Percentiles rank a stretch among this genome's conserved stretches.
Conservation (phyloP, 2,329 filamentous ascomycete species). For the Eutypa lata region DNA sequence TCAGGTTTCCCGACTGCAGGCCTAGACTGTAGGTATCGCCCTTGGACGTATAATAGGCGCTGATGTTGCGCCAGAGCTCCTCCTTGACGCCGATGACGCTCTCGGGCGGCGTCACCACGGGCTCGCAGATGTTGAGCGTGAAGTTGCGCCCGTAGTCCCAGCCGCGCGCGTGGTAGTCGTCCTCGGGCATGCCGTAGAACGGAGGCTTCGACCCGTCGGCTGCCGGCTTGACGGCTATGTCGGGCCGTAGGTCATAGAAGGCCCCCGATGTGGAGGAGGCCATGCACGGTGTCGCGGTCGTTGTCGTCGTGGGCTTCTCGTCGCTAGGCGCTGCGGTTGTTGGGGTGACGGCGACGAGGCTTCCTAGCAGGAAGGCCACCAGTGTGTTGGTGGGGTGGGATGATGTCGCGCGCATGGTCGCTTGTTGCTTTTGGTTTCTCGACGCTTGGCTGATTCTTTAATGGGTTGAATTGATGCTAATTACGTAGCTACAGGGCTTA, state of each 20-base stretch:
- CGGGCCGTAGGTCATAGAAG: conserved; percentile 58
- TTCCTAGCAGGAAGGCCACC: conserved; percentile 18
- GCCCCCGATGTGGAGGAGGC: conserved; percentile 54
- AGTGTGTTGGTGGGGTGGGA: neutral
- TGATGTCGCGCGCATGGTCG: no score
- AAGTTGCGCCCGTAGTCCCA: conserved; percentile 80
- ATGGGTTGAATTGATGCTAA: no score
- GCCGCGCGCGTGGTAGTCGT: conserved; percentile 63
- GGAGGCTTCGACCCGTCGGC: conserved; percentile 42
- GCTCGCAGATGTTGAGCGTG: conserved; percentile 76
- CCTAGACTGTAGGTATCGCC: conserved; percentile 73
- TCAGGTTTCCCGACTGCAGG: conserved; percentile 55
- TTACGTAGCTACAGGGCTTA: no score
- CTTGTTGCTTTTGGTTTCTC: no score
- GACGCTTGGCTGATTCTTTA: no score
- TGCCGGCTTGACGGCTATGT: conserved; percentile 43
- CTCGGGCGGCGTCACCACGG: conserved; percentile 65
- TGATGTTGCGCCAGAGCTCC: conserved; percentile 66
- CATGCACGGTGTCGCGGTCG: conserved; percentile 49
- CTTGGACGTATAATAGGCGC: conserved; percentile 69
- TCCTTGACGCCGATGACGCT: conserved; percentile 64
- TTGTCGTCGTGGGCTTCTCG: conserved; percentile 35
- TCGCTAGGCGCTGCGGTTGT: conserved; percentile 28
- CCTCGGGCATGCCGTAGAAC: conserved; percentile 30
- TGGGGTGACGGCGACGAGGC: conserved; percentile 22